A percentile compares a stretch with the other conserved stretches of the same genome.
Conservation (phyloP, 1,284 basidiomycete species). For the Stygiomarasmius scandens region DNA sequence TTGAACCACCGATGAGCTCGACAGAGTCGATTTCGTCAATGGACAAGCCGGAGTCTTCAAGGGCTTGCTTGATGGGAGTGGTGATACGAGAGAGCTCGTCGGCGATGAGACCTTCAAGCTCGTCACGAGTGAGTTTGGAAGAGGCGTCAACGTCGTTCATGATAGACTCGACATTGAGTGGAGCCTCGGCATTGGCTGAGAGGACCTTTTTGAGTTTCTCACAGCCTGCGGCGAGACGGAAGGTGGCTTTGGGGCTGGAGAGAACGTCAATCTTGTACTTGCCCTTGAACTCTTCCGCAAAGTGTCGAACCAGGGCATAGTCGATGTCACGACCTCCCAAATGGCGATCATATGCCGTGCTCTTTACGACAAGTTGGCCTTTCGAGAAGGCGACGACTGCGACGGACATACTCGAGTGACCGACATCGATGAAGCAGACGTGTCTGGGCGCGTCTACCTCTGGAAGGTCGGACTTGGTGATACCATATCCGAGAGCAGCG, state of each 20-base stretch:
- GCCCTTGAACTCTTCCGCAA: conserved; percentile 85
- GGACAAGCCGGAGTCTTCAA: conserved; percentile 89
- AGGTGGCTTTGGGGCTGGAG: conserved; percentile 86
- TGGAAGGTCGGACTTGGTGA: conserved; percentile 94
- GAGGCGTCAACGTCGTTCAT: conserved; percentile 94
- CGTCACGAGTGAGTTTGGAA: conserved; percentile 89
- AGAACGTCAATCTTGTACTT: conserved; percentile 97
- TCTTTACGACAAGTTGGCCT: conserved; percentile 85
- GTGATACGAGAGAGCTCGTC: conserved; percentile 91
- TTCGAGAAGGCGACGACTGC: conserved; percentile 90
- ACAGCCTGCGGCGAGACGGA: conserved; percentile 84
- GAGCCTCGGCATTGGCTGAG: conserved; percentile 83
- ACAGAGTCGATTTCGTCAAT: conserved; percentile 91
- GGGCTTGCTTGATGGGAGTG: conserved; percentile 88
- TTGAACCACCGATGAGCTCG: conserved; percentile 92
- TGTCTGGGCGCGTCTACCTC: conserved; percentile 79
- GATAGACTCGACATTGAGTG: conserved; percentile 90
- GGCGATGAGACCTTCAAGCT: conserved; percentile 89
- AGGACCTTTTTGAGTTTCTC: conserved; percentile 80
- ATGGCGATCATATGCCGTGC: conserved; percentile 86
- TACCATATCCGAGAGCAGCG: conserved; percentile 91
- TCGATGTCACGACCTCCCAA: conserved; percentile 95
- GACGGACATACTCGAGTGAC: conserved; percentile 87
- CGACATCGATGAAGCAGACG: conserved; percentile 91
- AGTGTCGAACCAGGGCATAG: conserved; percentile 84